Conservation (phyloP, 306 rosid genomes). For the Oemleria cerasiformis region DNA sequence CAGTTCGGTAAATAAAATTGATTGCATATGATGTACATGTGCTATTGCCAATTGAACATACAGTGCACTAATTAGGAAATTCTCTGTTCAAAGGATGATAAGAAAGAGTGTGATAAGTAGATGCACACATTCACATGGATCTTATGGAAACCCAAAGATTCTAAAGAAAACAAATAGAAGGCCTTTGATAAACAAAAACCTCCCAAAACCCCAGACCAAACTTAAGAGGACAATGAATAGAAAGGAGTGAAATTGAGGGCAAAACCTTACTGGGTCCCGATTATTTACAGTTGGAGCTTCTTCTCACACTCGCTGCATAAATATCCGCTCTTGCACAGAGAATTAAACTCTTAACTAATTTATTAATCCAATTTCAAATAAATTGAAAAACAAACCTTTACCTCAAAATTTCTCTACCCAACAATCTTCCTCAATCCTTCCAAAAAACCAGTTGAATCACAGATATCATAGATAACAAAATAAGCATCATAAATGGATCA, state of each 20-base stretch:
- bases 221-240: neutral
- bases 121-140: constrained; percentile 14
- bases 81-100: constrained; percentile 9
- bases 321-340: constrained; percentile 9
- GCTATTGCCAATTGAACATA: too few relatives aligned
- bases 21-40: too few relatives aligned
- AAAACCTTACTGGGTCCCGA: constrained; percentile 7
- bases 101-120: constrained; percentile 27
- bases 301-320: constrained; percentile 5
- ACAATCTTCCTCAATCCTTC: too few relatives aligned
- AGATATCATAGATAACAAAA: too few relatives aligned
- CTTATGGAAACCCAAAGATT: constrained; percentile 24
- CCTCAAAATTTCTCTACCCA: too few relatives aligned
- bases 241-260: constrained; percentile 13
- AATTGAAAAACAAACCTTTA: too few relatives aligned
- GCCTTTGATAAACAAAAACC: constrained; percentile 17
- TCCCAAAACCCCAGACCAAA: constrained; percentile 30
- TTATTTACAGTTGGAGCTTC: constrained; percentile 25
- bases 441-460: too few relatives aligned
- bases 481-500: too few relatives aligned
- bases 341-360: too few relatives aligned
- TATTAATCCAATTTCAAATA: too few relatives aligned
- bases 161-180: constrained; percentile 10
- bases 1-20: too few relatives aligned
- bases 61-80: too few relatives aligned